Percentiles rank a stretch among this genome's conserved stretches.
phyloP scores from a whole-genome alignment of 768 basidiomycete species.

The Rhodosporidiobolus sp. region DNA sequence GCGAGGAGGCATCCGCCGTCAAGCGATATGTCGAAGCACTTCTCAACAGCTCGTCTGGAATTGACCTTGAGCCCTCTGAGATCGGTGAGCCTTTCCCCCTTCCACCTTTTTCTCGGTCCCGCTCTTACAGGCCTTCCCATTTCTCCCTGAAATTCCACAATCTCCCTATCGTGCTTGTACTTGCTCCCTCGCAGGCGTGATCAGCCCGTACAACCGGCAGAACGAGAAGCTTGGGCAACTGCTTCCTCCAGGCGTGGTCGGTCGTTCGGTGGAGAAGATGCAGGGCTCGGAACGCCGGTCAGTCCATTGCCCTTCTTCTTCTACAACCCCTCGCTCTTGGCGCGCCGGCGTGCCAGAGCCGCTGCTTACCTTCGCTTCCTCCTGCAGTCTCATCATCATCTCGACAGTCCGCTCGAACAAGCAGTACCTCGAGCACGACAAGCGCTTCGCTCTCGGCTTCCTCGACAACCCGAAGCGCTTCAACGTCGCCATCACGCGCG shows the following conservation, averaged over 20 bases:
- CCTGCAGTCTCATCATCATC: constrained; percentile 37
- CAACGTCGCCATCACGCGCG: constrained; percentile 51
- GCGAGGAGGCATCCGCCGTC: constrained; percentile 40
- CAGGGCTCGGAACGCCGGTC: constrained; percentile 29
- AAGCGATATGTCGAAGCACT: not conserved
- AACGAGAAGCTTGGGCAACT: constrained; percentile 3
- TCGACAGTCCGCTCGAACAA: constrained; percentile 43
- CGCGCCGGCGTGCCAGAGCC: not conserved
- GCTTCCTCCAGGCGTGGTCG: not conserved
- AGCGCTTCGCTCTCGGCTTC: constrained; percentile 46
- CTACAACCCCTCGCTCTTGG: not conserved
- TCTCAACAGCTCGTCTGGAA: not conserved
- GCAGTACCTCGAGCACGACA: constrained; percentile 45
- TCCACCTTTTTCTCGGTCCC: not conserved
- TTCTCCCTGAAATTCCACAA: too few relatives aligned
- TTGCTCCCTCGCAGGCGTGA: constrained; percentile 4
- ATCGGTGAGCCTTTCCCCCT: constrained; percentile 16
- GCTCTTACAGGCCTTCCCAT: too few relatives aligned
- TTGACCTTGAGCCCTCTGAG: not conserved
- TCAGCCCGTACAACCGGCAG: constrained; percentile 22
- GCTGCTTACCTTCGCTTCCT: constrained; percentile 1
- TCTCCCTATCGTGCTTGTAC: not conserved
- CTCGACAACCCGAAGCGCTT: constrained; percentile 48
- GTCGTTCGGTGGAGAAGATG: constrained; percentile 34
- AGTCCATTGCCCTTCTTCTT: not conserved